Percentiles rank a stretch among this genome's conserved stretches.
These are phyloP conservation scores for Hymenoscyphus albidus DNA, from an alignment of 2,329 filamentous ascomycete species.

Conservation along the genomic window DNA sequence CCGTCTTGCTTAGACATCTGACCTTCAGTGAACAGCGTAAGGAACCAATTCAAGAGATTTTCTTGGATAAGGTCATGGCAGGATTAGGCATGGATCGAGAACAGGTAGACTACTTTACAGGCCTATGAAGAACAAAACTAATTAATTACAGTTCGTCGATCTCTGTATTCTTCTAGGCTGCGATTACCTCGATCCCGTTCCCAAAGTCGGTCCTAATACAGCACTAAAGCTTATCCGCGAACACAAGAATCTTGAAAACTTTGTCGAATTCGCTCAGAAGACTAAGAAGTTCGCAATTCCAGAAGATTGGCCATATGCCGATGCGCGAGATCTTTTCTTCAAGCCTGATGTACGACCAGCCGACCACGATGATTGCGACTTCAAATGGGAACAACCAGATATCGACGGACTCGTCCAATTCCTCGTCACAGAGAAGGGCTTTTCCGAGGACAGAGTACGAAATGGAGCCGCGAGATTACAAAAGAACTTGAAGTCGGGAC, in stretches of 20 bases:
- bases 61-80: conserved; percentile 79
- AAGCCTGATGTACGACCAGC: conserved; percentile 82
- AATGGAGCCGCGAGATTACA: conserved; percentile 71
- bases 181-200: conserved; percentile 95
- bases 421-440: conserved; percentile 90
- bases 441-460: conserved; percentile 90
- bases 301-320: conserved; percentile 94
- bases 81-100: conserved; percentile 83
- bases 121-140: not conserved
- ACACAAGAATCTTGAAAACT: conserved; percentile 79
- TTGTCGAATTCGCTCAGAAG: conserved; percentile 75
- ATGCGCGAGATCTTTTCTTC: conserved; percentile 89
- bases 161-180: conserved; percentile 96
- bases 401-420: conserved; percentile 86
- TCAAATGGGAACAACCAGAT: conserved; percentile 96
- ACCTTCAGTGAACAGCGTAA: conserved; percentile 98
- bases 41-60: conserved; percentile 95
- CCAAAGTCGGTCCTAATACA: conserved; percentile 87
- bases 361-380: conserved; percentile 84
- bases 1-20: conserved; percentile 84
- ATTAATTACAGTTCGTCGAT: conserved; percentile 73
- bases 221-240: conserved; percentile 93
- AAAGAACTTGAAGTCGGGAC: conserved; percentile 87
- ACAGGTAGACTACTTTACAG: conserved; percentile 54
- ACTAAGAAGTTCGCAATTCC: conserved; percentile 80